Base-by-base conservation (phyloP, 441 rosid genomes). In the California macrophylla region DNA sequence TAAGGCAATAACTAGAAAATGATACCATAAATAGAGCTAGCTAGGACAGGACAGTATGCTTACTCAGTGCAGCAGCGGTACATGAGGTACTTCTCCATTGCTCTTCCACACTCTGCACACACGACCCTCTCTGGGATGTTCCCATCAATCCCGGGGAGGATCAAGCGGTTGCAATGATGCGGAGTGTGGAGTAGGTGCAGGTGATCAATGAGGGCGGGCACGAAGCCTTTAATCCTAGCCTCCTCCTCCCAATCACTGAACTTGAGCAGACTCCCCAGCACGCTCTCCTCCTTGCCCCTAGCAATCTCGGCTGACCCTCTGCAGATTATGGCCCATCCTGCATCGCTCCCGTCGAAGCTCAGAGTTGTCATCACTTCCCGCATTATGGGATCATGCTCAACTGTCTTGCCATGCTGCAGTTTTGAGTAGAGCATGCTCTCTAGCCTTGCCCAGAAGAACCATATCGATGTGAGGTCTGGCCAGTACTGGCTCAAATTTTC, bases 401-500 rank as follows among this genome's bases (percentile, higher is more conserved):
- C 73, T n/a, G 63, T 69, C 74, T 34, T 72, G 26, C 78, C 80
- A 0, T 70, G 77, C 26, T 78, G 73, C 61, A 71, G 30, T 61
- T 79, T 76, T 2, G 82, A 81, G 76, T 74, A 72, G 83, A 80
- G 79, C 86, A 82, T 84, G 79, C 83, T 79, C 74, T 82, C 81
- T 5, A 84, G 69, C 52, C 86, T 64, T 8, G 68, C 68, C 86
- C 88, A 82, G 77, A 82, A 84, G 82, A 77, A 82, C 86, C 85
- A 76, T 0, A 76, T 36, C 0, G 72, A 52, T 0, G 65, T 25
- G 3, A 66, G 36, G 60, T 84, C 84, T 2, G 64, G 69, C 56
- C 74, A 54, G 2, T 72, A 25, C 72, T 77, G 66, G 79, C 88
- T 74, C 16, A 80, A 79, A 0, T 74, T 77, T 69, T 81, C 82